Evolutionary conservation across 2,329 filamentous ascomycete species (phyloP).

Genomic region (Epichloe sibirici): DNA sequence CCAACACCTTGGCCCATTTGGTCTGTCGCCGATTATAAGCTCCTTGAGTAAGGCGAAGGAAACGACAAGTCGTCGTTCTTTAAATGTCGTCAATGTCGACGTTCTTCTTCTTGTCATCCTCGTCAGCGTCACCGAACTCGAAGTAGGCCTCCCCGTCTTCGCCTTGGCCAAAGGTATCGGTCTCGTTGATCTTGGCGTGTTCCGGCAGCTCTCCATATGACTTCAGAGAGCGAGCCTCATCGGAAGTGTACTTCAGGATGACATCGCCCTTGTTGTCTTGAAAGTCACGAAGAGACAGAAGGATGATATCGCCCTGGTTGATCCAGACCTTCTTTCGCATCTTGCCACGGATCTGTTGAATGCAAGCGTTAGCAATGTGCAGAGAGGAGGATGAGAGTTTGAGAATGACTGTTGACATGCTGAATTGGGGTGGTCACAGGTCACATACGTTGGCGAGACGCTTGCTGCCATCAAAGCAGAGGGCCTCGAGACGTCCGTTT

Average conservation of each 20-base stretch:
- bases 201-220: constrained; percentile 96
- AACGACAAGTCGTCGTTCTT: constrained; percentile 14
- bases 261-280: constrained; percentile 95
- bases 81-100: constrained; percentile 95
- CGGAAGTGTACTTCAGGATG: constrained; percentile 90
- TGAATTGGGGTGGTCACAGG: too few relatives aligned
- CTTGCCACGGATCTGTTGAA: constrained; percentile 58
- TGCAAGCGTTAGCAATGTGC: not conserved
- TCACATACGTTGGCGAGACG: constrained; percentile 28
- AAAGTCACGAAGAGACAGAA: constrained; percentile 79
- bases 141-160: constrained; percentile 94
- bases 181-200: constrained; percentile 99
- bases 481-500: constrained; percentile 82
- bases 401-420: too few relatives aligned
- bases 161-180: constrained; percentile 83
- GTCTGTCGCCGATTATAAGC: not conserved
- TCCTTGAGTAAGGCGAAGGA: not conserved
- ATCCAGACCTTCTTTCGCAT: constrained; percentile 99
- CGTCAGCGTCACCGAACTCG: constrained; percentile 94
- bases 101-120: constrained; percentile 54
- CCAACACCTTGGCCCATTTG: not conserved
- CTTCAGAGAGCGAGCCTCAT: constrained; percentile 91
- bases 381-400: too few relatives aligned
- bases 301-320: constrained; percentile 93
- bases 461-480: constrained; percentile 77